These are phyloP conservation scores for Clavaria fumosa DNA, from an alignment of 768 basidiomycete genomes.

Conservation along the genomic window DNA sequence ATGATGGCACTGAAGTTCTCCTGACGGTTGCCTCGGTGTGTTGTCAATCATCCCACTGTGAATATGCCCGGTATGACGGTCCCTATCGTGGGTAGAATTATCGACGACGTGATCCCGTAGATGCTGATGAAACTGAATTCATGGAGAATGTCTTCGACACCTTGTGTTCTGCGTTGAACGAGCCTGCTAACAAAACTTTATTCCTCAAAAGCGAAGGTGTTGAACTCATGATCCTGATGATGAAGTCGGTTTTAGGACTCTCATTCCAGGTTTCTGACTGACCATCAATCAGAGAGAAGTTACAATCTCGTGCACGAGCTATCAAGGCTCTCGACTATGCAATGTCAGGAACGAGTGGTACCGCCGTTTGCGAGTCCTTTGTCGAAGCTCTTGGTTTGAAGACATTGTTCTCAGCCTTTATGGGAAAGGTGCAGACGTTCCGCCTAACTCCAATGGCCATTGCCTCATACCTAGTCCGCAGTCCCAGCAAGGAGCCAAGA, in stretches of 20 bases:
- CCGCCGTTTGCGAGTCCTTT: conserved; percentile 65
- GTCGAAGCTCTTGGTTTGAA: conserved; percentile 81
- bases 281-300: conserved; percentile 52
- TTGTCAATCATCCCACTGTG: conserved; percentile 2
- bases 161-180: conserved; percentile 72
- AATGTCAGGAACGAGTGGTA: conserved; percentile 61
- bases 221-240: conserved; percentile 95
- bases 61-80: too few species aligned
- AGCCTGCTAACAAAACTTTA: conserved; percentile 59
- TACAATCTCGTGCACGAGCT: conserved; percentile 61
- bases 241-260: conserved; percentile 54
- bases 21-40: conserved; percentile 67
- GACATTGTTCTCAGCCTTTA: conserved; percentile 78
- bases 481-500: conserved; percentile 36
- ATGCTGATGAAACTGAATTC: conserved; percentile 88
- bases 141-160: conserved; percentile 96
- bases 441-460: neutral
- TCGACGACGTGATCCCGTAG: conserved; percentile 66
- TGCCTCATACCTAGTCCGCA: conserved; percentile 8
- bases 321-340: conserved; percentile 90
- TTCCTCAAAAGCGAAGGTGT: conserved; percentile 89
- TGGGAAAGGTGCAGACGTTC: conserved; percentile 64
- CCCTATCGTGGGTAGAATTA: conserved; percentile 54
- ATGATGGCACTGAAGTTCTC: conserved; percentile 63
- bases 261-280: neutral